Percentiles rank a stretch among this genome's conserved stretches.
These are phyloP conservation scores for Phaeosphaeria sp. DNA, from an alignment of 2,329 filamentous ascomycete species.

Conservation along the genomic window DNA sequence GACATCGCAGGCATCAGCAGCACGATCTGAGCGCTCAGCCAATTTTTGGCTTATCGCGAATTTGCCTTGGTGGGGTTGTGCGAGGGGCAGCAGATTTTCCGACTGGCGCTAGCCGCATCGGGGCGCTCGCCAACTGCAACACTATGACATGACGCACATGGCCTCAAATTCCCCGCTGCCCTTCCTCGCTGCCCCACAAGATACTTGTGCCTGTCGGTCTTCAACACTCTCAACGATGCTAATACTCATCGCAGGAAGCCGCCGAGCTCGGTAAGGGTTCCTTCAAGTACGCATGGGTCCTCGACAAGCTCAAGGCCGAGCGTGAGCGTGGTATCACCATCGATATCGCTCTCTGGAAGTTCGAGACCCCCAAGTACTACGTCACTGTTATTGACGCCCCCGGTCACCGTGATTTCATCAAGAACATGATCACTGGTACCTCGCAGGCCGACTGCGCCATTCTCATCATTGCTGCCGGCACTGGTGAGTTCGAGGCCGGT, in stretches of 20 bases:
- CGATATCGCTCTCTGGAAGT: conserved; percentile 99
- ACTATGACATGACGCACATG: conserved; percentile 45
- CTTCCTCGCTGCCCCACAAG: neutral
- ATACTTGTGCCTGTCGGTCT: neutral
- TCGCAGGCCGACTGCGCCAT: conserved; percentile 99
- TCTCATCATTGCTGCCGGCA: conserved; percentile 99
- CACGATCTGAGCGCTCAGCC: conserved; percentile 34
- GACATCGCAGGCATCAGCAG: conserved; percentile 17
- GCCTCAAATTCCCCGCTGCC: too few relatives aligned
- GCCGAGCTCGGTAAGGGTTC: conserved; percentile 99
- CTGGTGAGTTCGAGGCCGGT: conserved; percentile 99
- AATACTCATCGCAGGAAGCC: conserved; percentile 75
- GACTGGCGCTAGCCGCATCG: conserved; percentile 44
- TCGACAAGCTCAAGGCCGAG: conserved; percentile 99
- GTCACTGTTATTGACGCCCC: conserved; percentile 95
- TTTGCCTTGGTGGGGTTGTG: conserved; percentile 50
- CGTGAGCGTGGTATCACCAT: conserved; percentile 99
- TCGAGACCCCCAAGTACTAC: conserved; percentile 97
- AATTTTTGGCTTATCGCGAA: conserved; percentile 41
- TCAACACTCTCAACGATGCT: conserved; percentile 32
- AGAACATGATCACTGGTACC: conserved; percentile 99
- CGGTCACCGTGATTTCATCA: conserved; percentile 99
- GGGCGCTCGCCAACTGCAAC: conserved; percentile 38
- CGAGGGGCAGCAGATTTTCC: conserved; percentile 39
- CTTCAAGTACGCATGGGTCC: conserved; percentile 99